Base-by-base conservation (phyloP, 257 asterid species). In the Scutellaria barbata region DNA sequence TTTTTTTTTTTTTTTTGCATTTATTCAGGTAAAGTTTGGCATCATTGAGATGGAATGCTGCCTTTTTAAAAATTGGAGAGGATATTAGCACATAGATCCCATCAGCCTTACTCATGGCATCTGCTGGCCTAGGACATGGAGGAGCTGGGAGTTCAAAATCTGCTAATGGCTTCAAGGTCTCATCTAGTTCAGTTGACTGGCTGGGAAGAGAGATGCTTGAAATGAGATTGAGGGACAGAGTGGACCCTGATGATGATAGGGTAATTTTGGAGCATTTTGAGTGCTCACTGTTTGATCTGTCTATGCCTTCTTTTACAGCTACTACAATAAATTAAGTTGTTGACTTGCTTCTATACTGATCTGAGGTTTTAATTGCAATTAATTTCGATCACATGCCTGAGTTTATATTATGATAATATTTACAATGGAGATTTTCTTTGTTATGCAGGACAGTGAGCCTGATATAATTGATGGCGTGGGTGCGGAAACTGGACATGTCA, bases 171-270 rank as follows among this genome's bases (percentile, higher is more conserved):
- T 86, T 76, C 79, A 86, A 88, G 72, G 95, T 89, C 74, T 89
- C 97, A 61, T 91, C 98, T 59, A 88, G 89, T 87, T 94, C 98
- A 63, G 91, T 90, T 79, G 98, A 94, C 68, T 90, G 97, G 97
- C 87, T 94, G 73, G 98, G 97, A 68, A 87, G 88, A 80, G 97
- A 94, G 84, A 91, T 94, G 95, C 90, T 80, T 75, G 97, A 92
- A 57, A 87, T 94, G 98, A 87, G 83, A 80, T 74, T 94, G 81
- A 81, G 95, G 81, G 97, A 94, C 85, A 85, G 88, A 81, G 86
- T 74, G 76, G 96, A 89, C 60, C 79, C 81, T 58, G 96, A 91
- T 47, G 88, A 86, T 68, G 98, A 90, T 43, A 85, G 95, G 83
- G 98, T 94, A 81, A 81, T 90, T 63, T 47, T 57, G 40, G 48